phyloP scores from a whole-genome alignment of 768 basidiomycete genomes.

The Mycena filopes region DNA sequence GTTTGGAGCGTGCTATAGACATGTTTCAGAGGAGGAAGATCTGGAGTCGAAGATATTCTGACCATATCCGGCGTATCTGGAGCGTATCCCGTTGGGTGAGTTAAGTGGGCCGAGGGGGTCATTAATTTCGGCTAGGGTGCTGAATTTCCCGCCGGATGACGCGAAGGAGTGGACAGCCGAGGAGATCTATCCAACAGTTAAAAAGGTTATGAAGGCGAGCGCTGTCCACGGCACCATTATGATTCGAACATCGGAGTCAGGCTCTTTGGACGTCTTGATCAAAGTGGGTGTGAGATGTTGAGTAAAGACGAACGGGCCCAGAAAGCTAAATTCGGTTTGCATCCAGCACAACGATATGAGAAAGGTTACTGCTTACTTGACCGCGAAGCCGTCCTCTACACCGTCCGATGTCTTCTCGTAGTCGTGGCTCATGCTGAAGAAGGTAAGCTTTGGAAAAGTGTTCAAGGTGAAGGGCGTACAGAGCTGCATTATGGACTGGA shows the following conservation, averaged over 20 bases:
- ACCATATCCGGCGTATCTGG: constrained; percentile 35
- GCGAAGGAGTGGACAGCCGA: constrained; percentile 31
- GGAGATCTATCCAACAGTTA: constrained; percentile 34
- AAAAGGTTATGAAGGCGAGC: background rate
- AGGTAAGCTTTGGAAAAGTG: background rate
- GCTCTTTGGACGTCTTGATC: constrained; percentile 40
- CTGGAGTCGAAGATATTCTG: background rate
- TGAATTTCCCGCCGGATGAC: constrained; percentile 41
- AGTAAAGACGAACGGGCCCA: constrained; percentile 44
- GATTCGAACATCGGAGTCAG: constrained; percentile 46
- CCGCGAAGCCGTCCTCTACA: constrained; percentile 29
- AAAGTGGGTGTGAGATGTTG: constrained; percentile 43
- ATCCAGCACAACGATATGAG: background rate
- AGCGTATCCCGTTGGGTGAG: constrained; percentile 37
- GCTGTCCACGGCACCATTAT: constrained; percentile 37
- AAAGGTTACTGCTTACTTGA: constrained; percentile 36
- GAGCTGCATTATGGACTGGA: constrained; percentile 9
- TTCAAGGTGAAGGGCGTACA: background rate
- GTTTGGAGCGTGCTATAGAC: constrained; percentile 60
- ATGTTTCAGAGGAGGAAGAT: background rate
- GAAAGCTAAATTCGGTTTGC: constrained; percentile 34
- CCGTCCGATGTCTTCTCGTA: constrained; percentile 29
- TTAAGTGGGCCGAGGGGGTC: constrained; percentile 40
- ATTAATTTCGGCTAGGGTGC: constrained; percentile 45
- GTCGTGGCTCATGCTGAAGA: constrained; percentile 31